Evolutionary conservation across 164 flowering plant species (phyloP), one percentile per base, ranked within the genome.

Genomic region (Taxillus chinensis): DNA sequence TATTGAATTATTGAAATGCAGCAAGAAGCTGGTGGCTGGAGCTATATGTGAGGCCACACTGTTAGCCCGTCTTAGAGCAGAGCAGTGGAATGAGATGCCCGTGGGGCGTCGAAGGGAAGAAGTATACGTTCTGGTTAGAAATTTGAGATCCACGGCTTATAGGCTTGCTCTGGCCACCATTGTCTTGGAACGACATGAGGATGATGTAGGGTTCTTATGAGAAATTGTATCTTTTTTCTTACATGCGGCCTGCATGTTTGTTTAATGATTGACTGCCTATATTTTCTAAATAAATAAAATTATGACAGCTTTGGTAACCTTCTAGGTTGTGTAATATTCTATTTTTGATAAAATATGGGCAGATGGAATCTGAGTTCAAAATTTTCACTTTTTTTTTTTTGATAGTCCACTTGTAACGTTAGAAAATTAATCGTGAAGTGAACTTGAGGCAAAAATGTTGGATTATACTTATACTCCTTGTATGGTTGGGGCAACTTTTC

Each of bases 121-220:
- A 67, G 77, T 88, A 38, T 85, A 72, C 52, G 95, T 90, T 39
- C 73, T 92, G 53, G 97, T 90, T 14, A 79, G 97, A 60, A 90
- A 90, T 72, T 45, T 83, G 55, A 80, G 88, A 64, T 90, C 97
- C 15, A 72, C 87, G 15, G 82, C 95, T 8, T 89, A 88, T 64
- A 70, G 95, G 53, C 89, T 86, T 71, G 99, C 87, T 42, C 76
- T 78, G 68, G 95, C 91, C 37, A 78, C 83, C 48, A 73, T 90
- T 59, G 78, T 89, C 46, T 74, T 93, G 37, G 97, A 89, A 59
- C 79, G 72, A 42, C 84, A 80, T 62, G 80, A 71, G 42, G 76
- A 79, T 5, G 97, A 90, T 68, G 11, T 80, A 10, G 70, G 61
- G n/a, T 79, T 65, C 72, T 63, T 80, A 72, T 84, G 63, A 48